Percentiles rank a stretch among this genome's conserved stretches.
These are phyloP conservation scores for Nowakowskiella sp. DNA, from an alignment of 192 early-diverging fungal species.

Conservation along the genomic window DNA sequence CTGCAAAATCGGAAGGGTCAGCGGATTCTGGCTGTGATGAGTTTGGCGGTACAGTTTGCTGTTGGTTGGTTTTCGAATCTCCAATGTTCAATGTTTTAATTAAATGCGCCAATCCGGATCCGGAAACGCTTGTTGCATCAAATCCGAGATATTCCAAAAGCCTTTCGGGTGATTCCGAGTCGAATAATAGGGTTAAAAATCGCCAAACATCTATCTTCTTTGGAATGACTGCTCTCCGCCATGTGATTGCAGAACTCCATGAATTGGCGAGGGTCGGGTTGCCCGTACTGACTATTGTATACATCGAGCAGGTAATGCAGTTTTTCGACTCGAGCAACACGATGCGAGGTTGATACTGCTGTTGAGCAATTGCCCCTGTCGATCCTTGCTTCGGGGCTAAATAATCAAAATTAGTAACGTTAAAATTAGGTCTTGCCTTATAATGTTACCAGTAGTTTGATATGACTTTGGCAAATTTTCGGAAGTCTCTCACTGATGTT, in stretches of 20 bases:
- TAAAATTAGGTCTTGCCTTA: not conserved
- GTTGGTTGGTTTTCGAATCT: too few relatives aligned
- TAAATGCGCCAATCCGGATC: conserved; percentile 49
- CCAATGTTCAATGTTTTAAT: conserved; percentile 35
- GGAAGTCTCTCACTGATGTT: not conserved
- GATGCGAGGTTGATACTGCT: too few relatives aligned
- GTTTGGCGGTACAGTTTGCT: too few relatives aligned
- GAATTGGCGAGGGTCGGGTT: too few relatives aligned
- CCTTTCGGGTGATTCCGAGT: conserved; percentile 66
- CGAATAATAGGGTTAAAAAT: conserved; percentile 77
- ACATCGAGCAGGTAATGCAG: too few relatives aligned
- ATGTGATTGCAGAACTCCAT: conserved; percentile 29
- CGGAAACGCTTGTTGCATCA: conserved; percentile 56
- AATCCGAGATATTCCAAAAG: conserved; percentile 87
- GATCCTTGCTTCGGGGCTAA: not conserved
- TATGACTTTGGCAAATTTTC: not conserved
- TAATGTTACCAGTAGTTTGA: not conserved
- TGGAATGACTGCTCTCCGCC: conserved; percentile 17
- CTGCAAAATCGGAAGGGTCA: conserved; percentile 8
- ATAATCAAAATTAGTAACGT: not conserved
- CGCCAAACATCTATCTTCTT: conserved; percentile 57
- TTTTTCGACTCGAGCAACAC: too few relatives aligned
- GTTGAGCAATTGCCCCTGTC: too few relatives aligned
- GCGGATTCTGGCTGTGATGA: conserved; percentile 2
- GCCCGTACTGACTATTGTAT: too few relatives aligned